phyloP scores from a whole-genome alignment of 176 grass and related monocot species.

The Juncus inflexus region DNA sequence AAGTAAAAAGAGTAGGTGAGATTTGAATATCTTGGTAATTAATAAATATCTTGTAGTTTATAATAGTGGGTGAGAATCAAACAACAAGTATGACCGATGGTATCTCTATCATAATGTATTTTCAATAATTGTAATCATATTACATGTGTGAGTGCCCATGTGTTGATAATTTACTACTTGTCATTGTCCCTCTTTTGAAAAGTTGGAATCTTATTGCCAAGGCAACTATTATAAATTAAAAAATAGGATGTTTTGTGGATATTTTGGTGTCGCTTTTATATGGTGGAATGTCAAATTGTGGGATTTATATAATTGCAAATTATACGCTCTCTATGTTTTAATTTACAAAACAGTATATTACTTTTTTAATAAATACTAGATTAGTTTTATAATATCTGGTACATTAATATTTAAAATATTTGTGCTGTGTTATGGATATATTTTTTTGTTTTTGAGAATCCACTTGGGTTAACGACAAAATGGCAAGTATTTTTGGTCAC shows the following conservation, averaged over 20 bases:
- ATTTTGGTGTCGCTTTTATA: neutral
- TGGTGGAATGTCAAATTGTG: neutral
- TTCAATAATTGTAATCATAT: slow-evolving; percentile 3
- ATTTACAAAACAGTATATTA: no score
- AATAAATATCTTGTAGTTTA: slow-evolving; percentile 8
- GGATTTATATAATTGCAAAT: no score
- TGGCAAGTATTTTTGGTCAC: no score
- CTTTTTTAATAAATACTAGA: no score
- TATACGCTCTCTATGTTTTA: no score
- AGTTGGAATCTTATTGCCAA: slow-evolving; percentile 22
- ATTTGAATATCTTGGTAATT: neutral
- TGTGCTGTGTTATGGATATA: no score
- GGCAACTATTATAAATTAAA: no score
- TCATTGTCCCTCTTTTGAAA: slow-evolving; percentile 8
- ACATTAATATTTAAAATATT: no score
- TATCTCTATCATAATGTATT: neutral
- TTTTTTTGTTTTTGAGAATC: no score
- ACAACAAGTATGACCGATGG: neutral
- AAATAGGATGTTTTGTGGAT: neutral
- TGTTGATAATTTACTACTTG: slow-evolving; percentile 19
- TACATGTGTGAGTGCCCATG: slow-evolving; percentile 9
- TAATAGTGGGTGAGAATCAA: slow-evolving; percentile 5
- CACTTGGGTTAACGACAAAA: no score
- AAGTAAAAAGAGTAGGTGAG: neutral
- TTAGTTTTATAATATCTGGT: no score